Base-by-base conservation (phyloP, 2,329 filamentous ascomycete species). In the Fusarium sp. region DNA sequence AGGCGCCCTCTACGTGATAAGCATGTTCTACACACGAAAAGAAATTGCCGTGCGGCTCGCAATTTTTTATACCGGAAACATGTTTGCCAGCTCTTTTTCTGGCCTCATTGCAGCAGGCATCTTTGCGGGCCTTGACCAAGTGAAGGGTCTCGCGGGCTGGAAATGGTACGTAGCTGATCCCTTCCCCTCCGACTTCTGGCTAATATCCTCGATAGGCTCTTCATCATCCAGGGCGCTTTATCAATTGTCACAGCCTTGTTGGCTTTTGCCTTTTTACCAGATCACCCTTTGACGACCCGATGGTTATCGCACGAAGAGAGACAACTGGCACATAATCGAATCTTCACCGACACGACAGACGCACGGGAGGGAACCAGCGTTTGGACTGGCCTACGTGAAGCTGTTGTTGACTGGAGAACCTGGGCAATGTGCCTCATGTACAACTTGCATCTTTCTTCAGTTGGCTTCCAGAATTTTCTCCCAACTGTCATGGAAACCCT, bases 21-120 rank as follows among this genome's bases (percentile, higher is more conserved):
- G 85, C 6, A 85, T 87, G 66, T 90, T 87, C 78, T 90, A 90
- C 75, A 89, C 87, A 0, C 82, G 86, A 25, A 86, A 87, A 69
- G 84, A 86, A 74, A 75, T 87, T 12, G 80, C 82, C 27, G 76
- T 82, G 6, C 79, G 85, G 43, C 82, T 86, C 2, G 83, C 85
- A 0, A 82, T 86, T 30, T 80, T 87, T 1, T 87, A 87, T 63
- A 81, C 85, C 0, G 84, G 84, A 1, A 82, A 80, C 9, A 80
- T 82, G 67, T 60, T 82, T 20, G 79, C 81, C 0, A 81, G 79
- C 4, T 82, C 83, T 3, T 86, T 86, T 61, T 82, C 83, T 0
- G 85, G 85, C 4, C 80, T 87, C 5, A 84, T 87, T 40, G 85
- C 84, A 4, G 82, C 84, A 0, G 85, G 81, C 4, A 82, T 84